Evolutionary conservation across 2,329 filamentous ascomycete species (phyloP).

Genomic region (Pseudogymnoascus sp.): DNA sequence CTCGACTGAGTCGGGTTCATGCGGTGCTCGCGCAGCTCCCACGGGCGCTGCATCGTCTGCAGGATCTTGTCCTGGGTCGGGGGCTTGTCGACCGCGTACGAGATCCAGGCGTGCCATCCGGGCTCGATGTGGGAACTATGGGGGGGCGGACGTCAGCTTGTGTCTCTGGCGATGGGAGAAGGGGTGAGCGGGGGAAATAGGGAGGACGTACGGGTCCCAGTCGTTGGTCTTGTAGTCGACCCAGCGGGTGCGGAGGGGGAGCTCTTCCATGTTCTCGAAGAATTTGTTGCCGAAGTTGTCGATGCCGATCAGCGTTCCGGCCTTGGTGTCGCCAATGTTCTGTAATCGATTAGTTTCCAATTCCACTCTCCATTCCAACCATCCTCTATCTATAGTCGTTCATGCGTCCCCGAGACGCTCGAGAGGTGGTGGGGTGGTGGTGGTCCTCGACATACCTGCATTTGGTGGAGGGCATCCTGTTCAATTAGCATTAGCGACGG

Average conservation of each 20-base stretch:
- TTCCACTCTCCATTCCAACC: background rate
- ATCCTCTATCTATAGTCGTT: background rate
- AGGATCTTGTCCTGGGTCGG: constrained; percentile 69
- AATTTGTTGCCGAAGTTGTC: constrained; percentile 96
- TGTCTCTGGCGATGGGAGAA: background rate
- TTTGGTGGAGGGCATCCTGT: constrained; percentile 87
- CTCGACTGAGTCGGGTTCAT: constrained; percentile 68
- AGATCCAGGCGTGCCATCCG: constrained; percentile 97
- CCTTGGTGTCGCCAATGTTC: constrained; percentile 82
- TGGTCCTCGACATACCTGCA: constrained; percentile 61
- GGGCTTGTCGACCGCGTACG: constrained; percentile 82
- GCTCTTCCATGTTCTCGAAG: constrained; percentile 88
- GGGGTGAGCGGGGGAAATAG: background rate
- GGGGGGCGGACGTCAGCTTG: too few relatives aligned
- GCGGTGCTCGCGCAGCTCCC: constrained; percentile 65
- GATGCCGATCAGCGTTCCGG: constrained; percentile 71
- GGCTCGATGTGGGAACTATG: constrained; percentile 75
- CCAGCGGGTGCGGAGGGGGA: constrained; percentile 94
- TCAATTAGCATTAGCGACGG: background rate
- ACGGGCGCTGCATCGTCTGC: constrained; percentile 56
- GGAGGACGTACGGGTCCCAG: constrained; percentile 56
- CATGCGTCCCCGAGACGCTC: background rate
- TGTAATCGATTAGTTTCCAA: background rate
- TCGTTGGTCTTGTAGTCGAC: constrained; percentile 91
- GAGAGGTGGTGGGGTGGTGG: constrained; percentile 17